These are phyloP conservation scores for Ganoderma sp. DNA, from an alignment of 1,284 basidiomycete species.

Conservation along the genomic window DNA sequence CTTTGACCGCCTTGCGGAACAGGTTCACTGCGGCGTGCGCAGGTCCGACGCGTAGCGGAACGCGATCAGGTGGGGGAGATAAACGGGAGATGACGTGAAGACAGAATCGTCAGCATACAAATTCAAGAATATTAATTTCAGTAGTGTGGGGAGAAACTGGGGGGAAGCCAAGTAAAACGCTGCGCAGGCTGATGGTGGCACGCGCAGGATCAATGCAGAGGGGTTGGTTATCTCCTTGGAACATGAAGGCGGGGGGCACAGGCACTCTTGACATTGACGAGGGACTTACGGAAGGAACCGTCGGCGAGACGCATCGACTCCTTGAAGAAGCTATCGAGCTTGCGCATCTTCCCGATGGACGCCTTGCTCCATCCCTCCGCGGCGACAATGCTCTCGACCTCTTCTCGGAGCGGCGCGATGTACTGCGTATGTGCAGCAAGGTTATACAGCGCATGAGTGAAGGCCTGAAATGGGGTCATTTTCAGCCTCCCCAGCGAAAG, in stretches of 20 bases:
- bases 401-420: conserved; percentile 34
- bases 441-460: conserved; percentile 37
- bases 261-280: too few species aligned
- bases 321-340: conserved; percentile 38
- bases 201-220: neutral
- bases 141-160: too few species aligned
- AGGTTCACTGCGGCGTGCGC: conserved; percentile 27
- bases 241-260: too few species aligned
- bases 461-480: conserved; percentile 17
- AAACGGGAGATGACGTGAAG: neutral
- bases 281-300: conserved; percentile 23
- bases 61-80: too few species aligned
- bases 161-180: neutral
- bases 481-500: too few species aligned
- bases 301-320: conserved; percentile 33
- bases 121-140: neutral
- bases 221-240: neutral
- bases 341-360: conserved; percentile 35
- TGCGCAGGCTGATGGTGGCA: neutral
- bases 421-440: conserved; percentile 34
- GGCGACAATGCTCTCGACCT: conserved; percentile 29
- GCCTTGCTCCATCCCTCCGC: conserved; percentile 34
- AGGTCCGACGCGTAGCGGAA: too few species aligned
- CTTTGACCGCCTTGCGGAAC: conserved; percentile 41
- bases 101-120: neutral